phyloP scores from a whole-genome alignment of 176 grass and related monocot genomes.

The Oryza nivara region DNA sequence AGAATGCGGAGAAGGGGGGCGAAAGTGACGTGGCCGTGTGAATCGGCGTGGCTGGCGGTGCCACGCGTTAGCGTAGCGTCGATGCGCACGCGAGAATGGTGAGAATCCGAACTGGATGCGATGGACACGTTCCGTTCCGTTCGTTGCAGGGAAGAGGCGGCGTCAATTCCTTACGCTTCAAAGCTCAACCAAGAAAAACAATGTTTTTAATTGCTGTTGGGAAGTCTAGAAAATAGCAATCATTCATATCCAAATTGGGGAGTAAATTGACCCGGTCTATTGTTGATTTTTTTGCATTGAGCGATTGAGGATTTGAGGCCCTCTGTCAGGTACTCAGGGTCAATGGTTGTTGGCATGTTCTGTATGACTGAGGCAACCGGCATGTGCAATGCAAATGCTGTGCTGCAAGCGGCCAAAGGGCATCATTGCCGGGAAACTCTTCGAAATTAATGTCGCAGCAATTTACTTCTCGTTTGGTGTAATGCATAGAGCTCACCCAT shows the following conservation, averaged over 20 bases:
- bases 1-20: background rate
- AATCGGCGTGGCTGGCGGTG: background rate
- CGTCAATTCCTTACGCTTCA: background rate
- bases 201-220: background rate
- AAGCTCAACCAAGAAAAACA: background rate
- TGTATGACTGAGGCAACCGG: background rate
- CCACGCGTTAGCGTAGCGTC: constrained; percentile 24
- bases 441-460: background rate
- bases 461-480: too few species aligned
- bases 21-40: constrained; percentile 20
- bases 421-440: background rate
- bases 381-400: background rate
- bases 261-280: background rate
- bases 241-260: background rate
- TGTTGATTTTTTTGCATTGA: background rate
- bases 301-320: background rate
- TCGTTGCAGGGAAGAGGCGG: background rate
- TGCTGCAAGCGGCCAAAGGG: background rate
- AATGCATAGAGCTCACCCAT: too few species aligned
- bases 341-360: constrained; percentile 15
- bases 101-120: background rate
- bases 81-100: constrained; percentile 7
- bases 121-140: constrained; percentile 40
- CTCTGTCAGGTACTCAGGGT: background rate
- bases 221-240: background rate